Percentiles rank a stretch among this genome's conserved stretches.
Conservation (phyloP, 495 filamentous ascomycete species). For the Aspergillus asperescens region DNA sequence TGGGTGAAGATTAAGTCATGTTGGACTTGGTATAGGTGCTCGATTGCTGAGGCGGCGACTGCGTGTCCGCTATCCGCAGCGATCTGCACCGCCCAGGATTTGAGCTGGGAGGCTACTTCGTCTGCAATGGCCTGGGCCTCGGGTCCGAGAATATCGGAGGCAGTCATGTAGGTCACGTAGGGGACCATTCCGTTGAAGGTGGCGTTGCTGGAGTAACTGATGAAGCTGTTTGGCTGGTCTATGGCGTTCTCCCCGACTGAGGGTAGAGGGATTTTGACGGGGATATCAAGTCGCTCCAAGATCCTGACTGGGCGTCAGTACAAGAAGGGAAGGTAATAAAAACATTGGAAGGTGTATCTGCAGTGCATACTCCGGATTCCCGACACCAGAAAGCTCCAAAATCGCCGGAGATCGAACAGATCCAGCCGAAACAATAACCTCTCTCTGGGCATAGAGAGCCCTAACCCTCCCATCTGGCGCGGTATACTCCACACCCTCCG, state of each 20-base stretch:
- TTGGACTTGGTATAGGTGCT: constrained; percentile 37
- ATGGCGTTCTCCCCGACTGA: constrained; percentile 47
- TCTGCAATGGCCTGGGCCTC: constrained; percentile 21
- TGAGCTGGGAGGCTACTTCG: constrained; percentile 18
- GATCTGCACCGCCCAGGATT: constrained; percentile 26
- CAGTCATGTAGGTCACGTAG: constrained; percentile 9
- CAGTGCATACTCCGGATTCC: constrained; percentile 25
- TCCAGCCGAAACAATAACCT: constrained; percentile 57
- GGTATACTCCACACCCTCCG: constrained; percentile 25
- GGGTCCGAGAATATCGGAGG: constrained; percentile 32
- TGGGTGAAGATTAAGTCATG: constrained; percentile 40
- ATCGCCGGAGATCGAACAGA: constrained; percentile 51
- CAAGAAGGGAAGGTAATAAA: neutral
- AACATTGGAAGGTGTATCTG: too few relatives aligned
- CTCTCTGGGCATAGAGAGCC: constrained; percentile 45
- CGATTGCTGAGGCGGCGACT: constrained; percentile 18
- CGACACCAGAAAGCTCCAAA: constrained; percentile 59
- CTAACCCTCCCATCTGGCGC: constrained; percentile 12
- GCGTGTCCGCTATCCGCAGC: constrained; percentile 24
- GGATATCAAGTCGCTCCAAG: constrained; percentile 32
- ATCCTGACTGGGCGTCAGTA: constrained; percentile 17
- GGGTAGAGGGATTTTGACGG: constrained; percentile 34
- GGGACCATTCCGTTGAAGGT: constrained; percentile 1
- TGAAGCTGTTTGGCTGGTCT: constrained; percentile 36
- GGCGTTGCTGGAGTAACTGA: constrained; percentile 15